Evolutionary conservation across 371 early-diverging fungal species (phyloP), one percentile per base, ranked within the genome.

Genomic region (Syncephalastrum sp.): DNA sequence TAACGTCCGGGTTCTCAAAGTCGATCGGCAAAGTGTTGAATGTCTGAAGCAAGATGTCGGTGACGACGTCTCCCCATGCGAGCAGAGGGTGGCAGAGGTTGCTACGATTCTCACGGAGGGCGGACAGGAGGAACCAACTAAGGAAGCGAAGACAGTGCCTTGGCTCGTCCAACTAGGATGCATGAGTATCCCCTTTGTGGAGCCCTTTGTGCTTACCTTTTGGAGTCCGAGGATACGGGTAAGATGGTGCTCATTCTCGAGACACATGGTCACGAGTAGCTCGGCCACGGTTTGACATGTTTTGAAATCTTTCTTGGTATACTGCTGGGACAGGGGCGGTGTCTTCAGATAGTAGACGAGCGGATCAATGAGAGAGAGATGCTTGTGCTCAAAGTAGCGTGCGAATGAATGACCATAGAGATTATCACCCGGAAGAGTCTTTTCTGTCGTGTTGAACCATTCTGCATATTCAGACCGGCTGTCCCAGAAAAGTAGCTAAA

Each of bases 301-400:
- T 43, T 78, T 78, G 57, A 78, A 82, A 29, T 82, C 80, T 45
- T 71, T 75, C 23, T 73, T 69, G 13, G 80, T 80, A 50, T 76
- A 80, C 16, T 70, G 72, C 44, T 74, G 69, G 2, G 72, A 67
- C 1, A 42, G 56, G 0, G 67, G 64, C n/a, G 71, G 61, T 33
- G 58, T 46, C 47, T 77, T 79, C 21, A 79, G 50, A 42, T 65
- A 78, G 17, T 49, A 50, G 5, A 69, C 65, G 19, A 74, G 57
- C 14, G 67, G 65, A 7, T 78, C 70, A 29, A 69, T 50, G 1
- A 79, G 57, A 21, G 48, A 19, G 12, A 54, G 54, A 0, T 74
- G 47, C 16, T 63, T 70, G 19, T 63, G 51, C 19, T 60, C 63
- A 67, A 82, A 82, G 46, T 72, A 79, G 15, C 55, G 49, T 10